Base-by-base conservation (phyloP, 345 rosid genomes). In the Eucalyptus shirleyi region DNA sequence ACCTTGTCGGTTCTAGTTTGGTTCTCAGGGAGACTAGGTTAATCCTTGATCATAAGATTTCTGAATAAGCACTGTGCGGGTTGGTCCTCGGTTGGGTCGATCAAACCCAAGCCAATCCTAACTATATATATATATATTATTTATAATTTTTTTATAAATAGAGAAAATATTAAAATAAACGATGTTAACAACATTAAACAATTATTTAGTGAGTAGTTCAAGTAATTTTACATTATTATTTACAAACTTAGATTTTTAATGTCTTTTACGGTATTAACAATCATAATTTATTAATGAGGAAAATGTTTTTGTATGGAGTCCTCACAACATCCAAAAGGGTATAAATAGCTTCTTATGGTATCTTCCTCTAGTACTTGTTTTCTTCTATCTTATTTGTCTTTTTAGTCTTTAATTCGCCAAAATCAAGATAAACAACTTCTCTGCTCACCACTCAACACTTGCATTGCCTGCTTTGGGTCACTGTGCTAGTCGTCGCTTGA, bases 21-120 rank as follows among this genome's bases (percentile, higher is more conserved):
- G 0, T 16, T 6, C 3, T 7, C 0, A 16, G 0, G 1, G 1
- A 50, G 18, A 50, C 8, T 50, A 0, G 1, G 7, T 50, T 0
- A 1, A 0, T 50, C 19, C 8, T 50, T 6, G 1, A 0, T 50
- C 53, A 1, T 50, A 50, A 50, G 3, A 50, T 50, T 50, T 7
- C 0, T 50, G 0, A 50, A 50, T 7, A 1, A 50, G 3, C 1
- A 50, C 18, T 50, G 1, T 50, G 1, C 19, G 53, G 0, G n/a
- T n/a, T n/a, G n/a, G n/a, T n/a, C n/a, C n/a, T n/a, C n/a, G n/a
- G n/a, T n/a, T 45, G 0, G 1, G 3, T 50, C 18, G 2, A 0
- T 49, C 16, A 17, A 50, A 50, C 6, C 6, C 17, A 0, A 50
- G 6, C 17, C 1, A 14, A 14, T 1, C 17, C 51, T 49, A 0